Base-by-base conservation (phyloP, 148 eudicot genomes). In the Rheum nobile region DNA sequence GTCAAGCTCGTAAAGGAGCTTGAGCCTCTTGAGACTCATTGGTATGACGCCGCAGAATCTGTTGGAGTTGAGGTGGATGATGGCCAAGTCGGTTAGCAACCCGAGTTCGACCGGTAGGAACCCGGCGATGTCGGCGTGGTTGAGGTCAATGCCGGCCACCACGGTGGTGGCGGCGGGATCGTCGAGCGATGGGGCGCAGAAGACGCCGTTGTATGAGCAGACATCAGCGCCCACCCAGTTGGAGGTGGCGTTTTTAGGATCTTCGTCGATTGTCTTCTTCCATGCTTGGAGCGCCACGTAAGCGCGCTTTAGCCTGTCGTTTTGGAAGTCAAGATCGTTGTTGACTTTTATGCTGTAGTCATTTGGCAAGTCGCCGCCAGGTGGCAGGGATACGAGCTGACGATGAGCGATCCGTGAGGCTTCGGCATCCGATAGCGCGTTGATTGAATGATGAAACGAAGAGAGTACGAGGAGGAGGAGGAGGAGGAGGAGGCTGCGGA, bases 11-110 rank as follows among this genome's bases (percentile, higher is more conserved):
- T 39, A 31, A 31, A 77, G 11, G 6, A 77, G 55, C 10, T 72
- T 57, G 0, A 77, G 71, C 1, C 19, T 44, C 4, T 41, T n/a
- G 61, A 77, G 32, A 24, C 71, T 55, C 21, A 59, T 12, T 2
- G 79, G 79, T 9, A 77, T 35, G 21, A 39, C 37, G 3, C 79
- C 79, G 1, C 44, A 72, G 31, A 77, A 77, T 22, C 75, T n/a
- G 61, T 77, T 77, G 11, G 79, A 59, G 44, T 77, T 77, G 29
- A 77, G 55, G 50, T 77, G 79, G 24, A 77, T 22, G 21, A 77
- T 2, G 0, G 79, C 75, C 2, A 72, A 17, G 19, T 77, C 79
- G 12, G 44, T 61, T 26, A 77, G 10, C 6, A 61, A 29, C 4
- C 75, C 79, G 1, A 72, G 43, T 26, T 77, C 75, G 0, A 12